phyloP scores from a whole-genome alignment of 2,329 filamentous ascomycete species.

The Epichloe aotearoae region DNA sequence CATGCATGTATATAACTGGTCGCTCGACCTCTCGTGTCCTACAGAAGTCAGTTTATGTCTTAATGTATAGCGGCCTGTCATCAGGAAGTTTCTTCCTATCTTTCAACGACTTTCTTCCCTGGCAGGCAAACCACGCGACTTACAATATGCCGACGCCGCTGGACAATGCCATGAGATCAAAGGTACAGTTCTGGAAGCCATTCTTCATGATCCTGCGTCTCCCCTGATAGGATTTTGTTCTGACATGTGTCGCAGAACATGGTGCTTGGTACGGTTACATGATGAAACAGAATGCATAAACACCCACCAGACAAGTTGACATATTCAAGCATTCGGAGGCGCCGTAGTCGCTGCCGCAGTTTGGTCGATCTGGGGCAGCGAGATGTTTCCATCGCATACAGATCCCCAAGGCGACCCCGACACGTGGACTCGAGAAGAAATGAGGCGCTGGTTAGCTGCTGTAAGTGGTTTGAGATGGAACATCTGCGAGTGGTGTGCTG shows the following conservation, averaged over 20 bases:
- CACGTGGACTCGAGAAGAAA: slow-evolving; percentile 66
- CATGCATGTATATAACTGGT: neutral
- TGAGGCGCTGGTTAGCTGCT: slow-evolving; percentile 65
- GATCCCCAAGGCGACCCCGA: slow-evolving; percentile 67
- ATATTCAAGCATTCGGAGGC: slow-evolving; percentile 56
- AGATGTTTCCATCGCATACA: slow-evolving; percentile 61
- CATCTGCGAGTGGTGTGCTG: neutral
- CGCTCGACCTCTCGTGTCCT: too few species aligned
- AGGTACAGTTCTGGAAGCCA: slow-evolving; percentile 29
- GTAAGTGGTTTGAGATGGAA: slow-evolving; percentile 37
- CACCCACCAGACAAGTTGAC: neutral
- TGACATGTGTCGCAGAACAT: slow-evolving; percentile 41
- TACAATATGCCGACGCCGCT: slow-evolving; percentile 51
- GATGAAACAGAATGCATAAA: neutral
- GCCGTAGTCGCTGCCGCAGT: slow-evolving; percentile 68
- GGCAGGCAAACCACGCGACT: slow-evolving; percentile 10
- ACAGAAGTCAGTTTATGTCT: too few species aligned
- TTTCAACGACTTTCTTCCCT: too few species aligned
- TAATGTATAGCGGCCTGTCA: too few species aligned
- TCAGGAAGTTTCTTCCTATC: too few species aligned
- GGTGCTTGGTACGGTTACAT: slow-evolving; percentile 45
- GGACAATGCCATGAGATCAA: slow-evolving; percentile 56
- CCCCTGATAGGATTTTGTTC: neutral
- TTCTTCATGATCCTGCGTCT: too few species aligned
- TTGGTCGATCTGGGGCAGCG: slow-evolving; percentile 75